Evolutionary conservation across 495 filamentous ascomycete genomes (phyloP), one percentile per base, ranked within the genome.

Genomic region (Annulohypoxylon bovei): DNA sequence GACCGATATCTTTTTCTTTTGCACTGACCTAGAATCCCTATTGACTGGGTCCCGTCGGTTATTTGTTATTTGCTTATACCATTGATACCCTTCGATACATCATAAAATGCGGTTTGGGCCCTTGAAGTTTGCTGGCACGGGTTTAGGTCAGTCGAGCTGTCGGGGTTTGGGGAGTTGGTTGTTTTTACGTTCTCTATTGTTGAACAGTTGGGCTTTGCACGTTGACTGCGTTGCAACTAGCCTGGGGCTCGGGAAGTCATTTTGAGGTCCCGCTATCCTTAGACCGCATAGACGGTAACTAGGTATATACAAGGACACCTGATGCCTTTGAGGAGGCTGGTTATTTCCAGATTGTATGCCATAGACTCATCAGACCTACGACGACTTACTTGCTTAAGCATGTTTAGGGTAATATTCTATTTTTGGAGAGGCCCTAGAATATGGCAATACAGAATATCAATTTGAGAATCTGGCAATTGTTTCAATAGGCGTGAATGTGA

Each of bases 71-170:
- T 50, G 32, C 50, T 44, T 62, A 39, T 42, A 56, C 35, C 47
- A 49, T 68, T 53, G 70, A 72, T 72, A 72, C 70, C 70, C 70
- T 63, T 60, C 35, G 35, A 57, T 40, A 25, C 42, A 47, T 40
- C 62, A 40, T 37, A 65, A 25, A 61, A 56, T 14, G 39, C 32
- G 27, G 63, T 28, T 62, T 44, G 30, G 59, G 39, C 44, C 52
- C 28, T 62, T 23, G 25, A 58, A 37, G 22, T 62, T 47, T 44
- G 54, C 22, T n/a, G 35, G 46, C 52, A 67, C 23, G 37, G 32
- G 62, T 47, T 63, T 18, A 23, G 18, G 32, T 59, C 23, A 20
- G 39, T 61, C 56, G 30, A 54, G 64, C 27, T 57, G 37, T 52
- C 47, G 52, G 50, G 62, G 52, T 61, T 58, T n/a, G 16, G 23